phyloP scores from a whole-genome alignment of 768 basidiomycete genomes.

The Sarcomyxa edulis region DNA sequence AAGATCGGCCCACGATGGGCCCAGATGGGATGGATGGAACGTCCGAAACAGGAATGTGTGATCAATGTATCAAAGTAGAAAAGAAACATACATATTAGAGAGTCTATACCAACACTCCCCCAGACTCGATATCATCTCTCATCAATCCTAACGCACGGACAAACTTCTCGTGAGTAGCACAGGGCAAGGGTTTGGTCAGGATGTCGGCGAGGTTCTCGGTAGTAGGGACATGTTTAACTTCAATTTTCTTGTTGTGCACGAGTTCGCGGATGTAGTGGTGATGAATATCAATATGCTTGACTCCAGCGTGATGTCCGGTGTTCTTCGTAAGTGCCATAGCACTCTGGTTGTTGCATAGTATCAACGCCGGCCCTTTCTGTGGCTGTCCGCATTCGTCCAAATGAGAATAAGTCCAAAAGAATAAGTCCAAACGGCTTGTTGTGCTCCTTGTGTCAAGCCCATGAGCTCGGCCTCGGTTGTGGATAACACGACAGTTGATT shows the following conservation, averaged over 20 bases:
- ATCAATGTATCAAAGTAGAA: no score
- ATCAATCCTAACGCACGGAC: not conserved
- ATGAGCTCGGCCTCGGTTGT: slow-evolving; percentile 36
- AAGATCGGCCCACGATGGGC: no score
- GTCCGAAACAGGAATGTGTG: no score
- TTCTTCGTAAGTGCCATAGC: slow-evolving; percentile 8
- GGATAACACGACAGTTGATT: slow-evolving; percentile 26
- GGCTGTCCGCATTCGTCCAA: slow-evolving; percentile 12
- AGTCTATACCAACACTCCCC: slow-evolving; percentile 4
- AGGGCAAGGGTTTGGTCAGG: slow-evolving; percentile 30
- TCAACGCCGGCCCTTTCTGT: slow-evolving; percentile 18
- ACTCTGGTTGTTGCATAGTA: slow-evolving; percentile 3
- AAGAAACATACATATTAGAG: no score
- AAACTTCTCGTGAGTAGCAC: not conserved
- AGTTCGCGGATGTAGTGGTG: slow-evolving; percentile 5
- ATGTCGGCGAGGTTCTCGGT: slow-evolving; percentile 30
- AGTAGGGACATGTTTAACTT: slow-evolving; percentile 22
- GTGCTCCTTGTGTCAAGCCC: slow-evolving; percentile 20
- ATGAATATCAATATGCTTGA: slow-evolving; percentile 7
- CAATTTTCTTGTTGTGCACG: slow-evolving; percentile 7
- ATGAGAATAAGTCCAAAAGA: no score
- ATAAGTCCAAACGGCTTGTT: slow-evolving; percentile 26
- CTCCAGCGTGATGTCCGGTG: no score
- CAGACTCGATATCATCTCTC: not conserved
- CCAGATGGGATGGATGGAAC: no score